phyloP scores from a whole-genome alignment of 164 flowering plant genomes.

The Warburgia ugandensis region DNA sequence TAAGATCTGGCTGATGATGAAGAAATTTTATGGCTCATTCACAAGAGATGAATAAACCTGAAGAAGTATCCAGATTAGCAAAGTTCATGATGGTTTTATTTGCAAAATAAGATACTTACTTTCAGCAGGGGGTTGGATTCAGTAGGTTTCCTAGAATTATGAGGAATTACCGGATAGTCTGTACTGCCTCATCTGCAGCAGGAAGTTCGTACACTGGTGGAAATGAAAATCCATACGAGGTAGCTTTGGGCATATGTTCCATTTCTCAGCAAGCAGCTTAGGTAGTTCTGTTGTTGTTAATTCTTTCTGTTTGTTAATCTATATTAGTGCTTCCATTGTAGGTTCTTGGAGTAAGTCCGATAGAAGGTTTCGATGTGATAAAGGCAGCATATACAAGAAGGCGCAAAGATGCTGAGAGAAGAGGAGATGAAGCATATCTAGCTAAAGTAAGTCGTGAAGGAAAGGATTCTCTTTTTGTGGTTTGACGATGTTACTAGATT shows the following conservation, averaged over 20 bases:
- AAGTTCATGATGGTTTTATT: neutral
- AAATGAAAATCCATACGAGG: constrained; percentile 81
- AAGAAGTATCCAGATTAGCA: too few relatives aligned
- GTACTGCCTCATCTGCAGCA: constrained; percentile 66
- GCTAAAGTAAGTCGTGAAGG: constrained; percentile 38
- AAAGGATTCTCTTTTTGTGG: neutral
- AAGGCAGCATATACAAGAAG: constrained; percentile 62
- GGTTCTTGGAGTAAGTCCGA: constrained; percentile 81
- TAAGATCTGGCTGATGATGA: too few relatives aligned
- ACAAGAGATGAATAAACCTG: too few relatives aligned
- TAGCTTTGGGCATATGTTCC: constrained; percentile 9
- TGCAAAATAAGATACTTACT: too few relatives aligned
- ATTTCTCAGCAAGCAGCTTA: too few relatives aligned
- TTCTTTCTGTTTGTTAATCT: too few relatives aligned
- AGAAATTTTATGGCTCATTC: too few relatives aligned
- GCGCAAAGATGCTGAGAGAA: constrained; percentile 75
- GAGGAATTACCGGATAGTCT: constrained; percentile 21
- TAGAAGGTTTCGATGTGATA: constrained; percentile 75
- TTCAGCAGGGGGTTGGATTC: neutral
- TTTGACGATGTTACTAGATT: too few relatives aligned
- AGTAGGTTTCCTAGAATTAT: constrained; percentile 29
- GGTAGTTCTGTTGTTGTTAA: too few relatives aligned
- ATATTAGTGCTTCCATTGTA: constrained; percentile 13
- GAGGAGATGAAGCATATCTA: constrained; percentile 70
- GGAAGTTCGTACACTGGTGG: constrained; percentile 59